These are phyloP conservation scores for Dipodascopsis tothii DNA, from an alignment of 805 yeast species.

Conservation along the genomic window DNA sequence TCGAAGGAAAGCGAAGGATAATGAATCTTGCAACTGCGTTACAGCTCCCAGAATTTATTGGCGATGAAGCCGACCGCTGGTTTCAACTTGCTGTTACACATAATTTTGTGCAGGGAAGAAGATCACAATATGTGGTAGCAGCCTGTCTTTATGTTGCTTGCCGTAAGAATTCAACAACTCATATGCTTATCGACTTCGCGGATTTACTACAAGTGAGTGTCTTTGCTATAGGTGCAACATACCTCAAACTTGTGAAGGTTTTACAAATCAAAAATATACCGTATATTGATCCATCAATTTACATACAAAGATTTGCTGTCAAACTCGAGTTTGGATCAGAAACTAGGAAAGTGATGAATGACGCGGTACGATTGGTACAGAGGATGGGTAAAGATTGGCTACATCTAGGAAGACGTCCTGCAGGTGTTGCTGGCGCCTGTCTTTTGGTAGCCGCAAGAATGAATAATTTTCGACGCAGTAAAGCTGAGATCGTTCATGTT, in stretches of 20 bases:
- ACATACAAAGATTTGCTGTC: slow-evolving; percentile 89
- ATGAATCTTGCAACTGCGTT: slow-evolving; percentile 72
- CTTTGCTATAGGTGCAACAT: slow-evolving; percentile 92
- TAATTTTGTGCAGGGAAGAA: slow-evolving; percentile 93
- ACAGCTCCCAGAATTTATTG: slow-evolving; percentile 71
- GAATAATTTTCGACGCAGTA: slow-evolving; percentile 89
- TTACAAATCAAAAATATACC: slow-evolving; percentile 73
- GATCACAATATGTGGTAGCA: slow-evolving; percentile 90
- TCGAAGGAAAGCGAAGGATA: slow-evolving; percentile 56
- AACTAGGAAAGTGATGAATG: slow-evolving; percentile 67
- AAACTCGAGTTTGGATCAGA: slow-evolving; percentile 72
- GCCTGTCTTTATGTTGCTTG: slow-evolving; percentile 94
- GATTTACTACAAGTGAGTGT: slow-evolving; percentile 85
- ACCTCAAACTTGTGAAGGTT: slow-evolving; percentile 82
- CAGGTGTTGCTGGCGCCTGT: slow-evolving; percentile 98
- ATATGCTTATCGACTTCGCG: slow-evolving; percentile 92
- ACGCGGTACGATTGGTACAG: slow-evolving; percentile 78
- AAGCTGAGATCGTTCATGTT: slow-evolving; percentile 87
- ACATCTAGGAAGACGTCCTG: slow-evolving; percentile 93
- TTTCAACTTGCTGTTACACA: slow-evolving; percentile 76
- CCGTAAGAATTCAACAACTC: slow-evolving; percentile 82
- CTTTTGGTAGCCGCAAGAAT: slow-evolving; percentile 86
- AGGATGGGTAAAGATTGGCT: slow-evolving; percentile 95
- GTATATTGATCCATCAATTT: slow-evolving; percentile 86
- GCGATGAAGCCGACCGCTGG: slow-evolving; percentile 84